phyloP scores from a whole-genome alignment of 2,329 filamentous ascomycete genomes.

The Colletotrichum sp. region DNA sequence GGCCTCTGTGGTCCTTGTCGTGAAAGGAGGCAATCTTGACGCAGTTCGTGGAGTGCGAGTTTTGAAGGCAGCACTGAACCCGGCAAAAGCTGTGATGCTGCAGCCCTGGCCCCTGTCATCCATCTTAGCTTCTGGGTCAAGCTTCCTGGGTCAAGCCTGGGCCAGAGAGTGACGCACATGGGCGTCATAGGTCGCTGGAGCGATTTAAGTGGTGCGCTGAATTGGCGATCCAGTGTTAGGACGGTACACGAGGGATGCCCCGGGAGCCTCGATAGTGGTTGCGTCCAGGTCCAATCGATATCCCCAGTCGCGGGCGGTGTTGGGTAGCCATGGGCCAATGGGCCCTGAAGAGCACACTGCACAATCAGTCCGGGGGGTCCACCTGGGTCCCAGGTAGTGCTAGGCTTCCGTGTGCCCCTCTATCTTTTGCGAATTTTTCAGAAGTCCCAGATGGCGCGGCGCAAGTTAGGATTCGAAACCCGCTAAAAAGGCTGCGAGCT shows the following conservation, averaged over 20 bases:
- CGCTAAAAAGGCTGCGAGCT: background rate
- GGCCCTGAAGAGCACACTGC: background rate
- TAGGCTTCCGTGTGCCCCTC: slow-evolving; percentile 2
- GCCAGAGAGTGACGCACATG: slow-evolving; percentile 7
- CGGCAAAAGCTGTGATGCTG: slow-evolving; percentile 1
- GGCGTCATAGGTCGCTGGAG: slow-evolving; percentile 13
- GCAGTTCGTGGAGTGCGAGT: slow-evolving; percentile 15
- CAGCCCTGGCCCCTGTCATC: slow-evolving; percentile 11
- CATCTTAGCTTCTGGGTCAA: slow-evolving; percentile 23
- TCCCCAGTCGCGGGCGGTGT: background rate
- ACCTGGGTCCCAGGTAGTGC: background rate
- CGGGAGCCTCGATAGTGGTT: background rate
- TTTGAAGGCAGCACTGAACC: background rate
- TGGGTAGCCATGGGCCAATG: background rate
- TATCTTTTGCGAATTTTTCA: background rate
- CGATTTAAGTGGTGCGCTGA: slow-evolving; percentile 12
- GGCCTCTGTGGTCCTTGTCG: slow-evolving; percentile 12
- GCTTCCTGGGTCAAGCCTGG: slow-evolving; percentile 16
- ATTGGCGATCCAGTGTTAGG: slow-evolving; percentile 5
- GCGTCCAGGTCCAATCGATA: background rate
- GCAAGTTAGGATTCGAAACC: background rate
- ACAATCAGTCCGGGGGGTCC: background rate
- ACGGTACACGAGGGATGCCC: background rate
- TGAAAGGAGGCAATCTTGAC: slow-evolving; percentile 16
- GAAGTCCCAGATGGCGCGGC: background rate